phyloP scores from a whole-genome alignment of 257 asterid genomes.

The Lavandula angustifolia region DNA sequence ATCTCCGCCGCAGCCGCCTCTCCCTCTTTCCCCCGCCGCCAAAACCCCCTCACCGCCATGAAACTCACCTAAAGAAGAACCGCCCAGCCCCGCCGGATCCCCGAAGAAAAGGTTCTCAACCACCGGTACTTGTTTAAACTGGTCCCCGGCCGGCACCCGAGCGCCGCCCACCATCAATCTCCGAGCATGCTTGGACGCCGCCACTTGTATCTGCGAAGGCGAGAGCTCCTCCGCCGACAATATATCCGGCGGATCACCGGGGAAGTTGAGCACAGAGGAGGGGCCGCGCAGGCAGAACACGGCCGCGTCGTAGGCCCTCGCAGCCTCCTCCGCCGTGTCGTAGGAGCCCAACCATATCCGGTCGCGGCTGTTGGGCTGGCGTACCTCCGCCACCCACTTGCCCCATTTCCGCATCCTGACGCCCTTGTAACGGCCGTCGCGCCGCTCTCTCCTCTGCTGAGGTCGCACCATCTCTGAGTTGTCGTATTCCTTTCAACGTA shows the following conservation, averaged over 20 bases:
- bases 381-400: constrained; percentile 80
- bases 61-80: constrained; percentile 16
- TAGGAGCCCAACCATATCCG: constrained; percentile 82
- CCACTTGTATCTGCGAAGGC: constrained; percentile 60
- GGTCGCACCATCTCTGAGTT: constrained; percentile 51
- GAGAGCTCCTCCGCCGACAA: constrained; percentile 39
- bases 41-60: constrained; percentile 21
- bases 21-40: constrained; percentile 29
- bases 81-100: constrained; percentile 27
- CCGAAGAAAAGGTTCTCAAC: constrained; percentile 31
- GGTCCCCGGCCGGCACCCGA: constrained; percentile 19
- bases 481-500: too few species aligned
- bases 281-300: constrained; percentile 65
- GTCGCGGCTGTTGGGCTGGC: constrained; percentile 72
- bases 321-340: constrained; percentile 76
- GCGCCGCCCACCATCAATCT: constrained; percentile 20
- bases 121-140: constrained; percentile 34
- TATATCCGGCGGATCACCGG: constrained; percentile 53
- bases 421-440: constrained; percentile 57
- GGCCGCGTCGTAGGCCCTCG: constrained; percentile 77
- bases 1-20: constrained; percentile 12
- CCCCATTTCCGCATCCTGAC: constrained; percentile 86
- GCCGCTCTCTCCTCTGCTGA: constrained; percentile 37
- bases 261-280: constrained; percentile 61
- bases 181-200: constrained; percentile 63